Conservation (phyloP, 495 filamentous ascomycete species). For the Antarctomyces pellizariae region DNA sequence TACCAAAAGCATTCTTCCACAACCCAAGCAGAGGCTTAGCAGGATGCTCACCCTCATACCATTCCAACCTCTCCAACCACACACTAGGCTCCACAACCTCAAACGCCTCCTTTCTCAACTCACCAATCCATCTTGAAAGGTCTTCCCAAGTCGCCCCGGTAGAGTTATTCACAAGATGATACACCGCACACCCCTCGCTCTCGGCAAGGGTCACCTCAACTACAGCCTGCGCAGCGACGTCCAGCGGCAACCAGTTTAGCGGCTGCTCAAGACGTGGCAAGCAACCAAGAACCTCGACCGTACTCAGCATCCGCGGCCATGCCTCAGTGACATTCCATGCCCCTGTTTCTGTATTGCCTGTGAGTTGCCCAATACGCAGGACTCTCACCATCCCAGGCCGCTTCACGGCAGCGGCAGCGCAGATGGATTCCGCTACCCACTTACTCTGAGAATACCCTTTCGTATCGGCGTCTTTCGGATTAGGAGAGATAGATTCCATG, state of each 20-base stretch:
- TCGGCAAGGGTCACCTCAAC: constrained; percentile 14
- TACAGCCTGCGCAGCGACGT: constrained; percentile 27
- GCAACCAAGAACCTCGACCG: constrained; percentile 19
- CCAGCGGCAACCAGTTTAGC: constrained; percentile 29
- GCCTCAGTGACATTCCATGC: constrained; percentile 42
- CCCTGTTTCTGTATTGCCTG: constrained; percentile 25
- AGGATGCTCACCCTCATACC: constrained; percentile 13
- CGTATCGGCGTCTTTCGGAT: constrained; percentile 23
- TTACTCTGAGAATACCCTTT: constrained; percentile 40
- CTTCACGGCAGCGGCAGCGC: constrained; percentile 12
- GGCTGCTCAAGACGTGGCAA: constrained; percentile 28
- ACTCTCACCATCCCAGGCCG: constrained; percentile 13
- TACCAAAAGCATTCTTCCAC: constrained; percentile 17
- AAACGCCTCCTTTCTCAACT: constrained; percentile 11
- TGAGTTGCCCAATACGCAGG: constrained; percentile 34
- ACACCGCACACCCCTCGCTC: constrained; percentile 12
- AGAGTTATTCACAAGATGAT: constrained; percentile 25
- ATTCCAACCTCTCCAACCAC: constrained; percentile 21
- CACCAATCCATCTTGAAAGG: constrained; percentile 20
- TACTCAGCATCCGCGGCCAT: constrained; percentile 35
- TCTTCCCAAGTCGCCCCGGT: constrained; percentile 18
- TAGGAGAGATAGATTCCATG: constrained; percentile 22
- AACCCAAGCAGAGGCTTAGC: constrained; percentile 20
- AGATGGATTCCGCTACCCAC: constrained; percentile 36
- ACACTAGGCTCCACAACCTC: constrained; percentile 15